Percentiles rank a stretch among this genome's conserved stretches.
Evolutionary conservation across 2,329 filamentous ascomycete genomes (phyloP).

Genomic region (Venturia oleaginea): DNA sequence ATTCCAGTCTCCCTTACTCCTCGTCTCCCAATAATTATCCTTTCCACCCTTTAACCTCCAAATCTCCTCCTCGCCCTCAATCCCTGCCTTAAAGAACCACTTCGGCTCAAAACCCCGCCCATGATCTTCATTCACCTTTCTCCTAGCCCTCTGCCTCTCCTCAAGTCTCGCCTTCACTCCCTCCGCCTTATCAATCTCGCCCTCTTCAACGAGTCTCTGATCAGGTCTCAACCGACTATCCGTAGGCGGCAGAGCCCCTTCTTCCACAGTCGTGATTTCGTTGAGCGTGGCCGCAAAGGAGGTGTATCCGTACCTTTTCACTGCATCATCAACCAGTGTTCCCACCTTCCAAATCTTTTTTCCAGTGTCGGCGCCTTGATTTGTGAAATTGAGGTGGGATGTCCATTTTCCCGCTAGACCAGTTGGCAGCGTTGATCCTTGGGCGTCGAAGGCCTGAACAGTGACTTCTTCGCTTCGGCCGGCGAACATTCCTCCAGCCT

Average conservation of each 20-base stretch:
- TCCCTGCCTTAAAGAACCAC: conserved; percentile 69
- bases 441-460: conserved; percentile 60
- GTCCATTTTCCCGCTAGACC: conserved; percentile 83
- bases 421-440: conserved; percentile 56
- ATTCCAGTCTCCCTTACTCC: conserved; percentile 58
- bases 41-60: conserved; percentile 64
- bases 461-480: conserved; percentile 84
- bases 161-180: conserved; percentile 73
- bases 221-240: conserved; percentile 80
- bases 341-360: conserved; percentile 67
- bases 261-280: conserved; percentile 74
- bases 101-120: conserved; percentile 64
- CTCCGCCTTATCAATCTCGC: conserved; percentile 76
- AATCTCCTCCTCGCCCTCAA: conserved; percentile 33
- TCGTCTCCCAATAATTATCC: conserved; percentile 90
- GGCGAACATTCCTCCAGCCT: conserved; percentile 93
- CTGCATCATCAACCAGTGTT: conserved; percentile 65
- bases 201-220: conserved; percentile 74
- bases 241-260: conserved; percentile 64
- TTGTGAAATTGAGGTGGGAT: conserved; percentile 55
- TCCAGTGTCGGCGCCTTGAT: conserved; percentile 50
- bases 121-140: conserved; percentile 64
- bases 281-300: conserved; percentile 79
- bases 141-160: conserved; percentile 68
- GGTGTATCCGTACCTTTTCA: conserved; percentile 80